Conservation (phyloP, 2,329 filamentous ascomycete species). For the Xylaria sp. region DNA sequence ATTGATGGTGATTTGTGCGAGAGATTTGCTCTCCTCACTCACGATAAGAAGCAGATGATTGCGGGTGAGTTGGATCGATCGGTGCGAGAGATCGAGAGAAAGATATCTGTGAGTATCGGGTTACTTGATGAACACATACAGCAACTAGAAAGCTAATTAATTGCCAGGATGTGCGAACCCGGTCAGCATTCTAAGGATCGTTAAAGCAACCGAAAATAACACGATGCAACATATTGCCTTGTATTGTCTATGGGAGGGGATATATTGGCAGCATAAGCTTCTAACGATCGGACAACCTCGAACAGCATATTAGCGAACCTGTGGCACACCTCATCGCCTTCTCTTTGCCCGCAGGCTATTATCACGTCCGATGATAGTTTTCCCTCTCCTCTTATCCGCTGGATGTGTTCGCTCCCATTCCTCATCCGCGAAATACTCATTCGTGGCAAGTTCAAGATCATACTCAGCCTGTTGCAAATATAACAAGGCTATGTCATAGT, state of each 20-base stretch:
- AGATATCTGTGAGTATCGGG: conserved; percentile 75
- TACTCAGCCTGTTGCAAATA: conserved; percentile 79
- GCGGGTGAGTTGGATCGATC: conserved; percentile 92
- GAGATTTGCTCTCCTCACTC: conserved; percentile 83
- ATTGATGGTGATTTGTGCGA: conserved; percentile 98
- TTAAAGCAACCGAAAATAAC: neutral
- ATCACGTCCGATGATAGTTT: conserved; percentile 46
- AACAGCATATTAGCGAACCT: neutral
- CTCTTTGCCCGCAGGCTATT: conserved; percentile 38
- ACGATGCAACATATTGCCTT: conserved; percentile 2
- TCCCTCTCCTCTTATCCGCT: conserved; percentile 55
- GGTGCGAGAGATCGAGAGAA: conserved; percentile 92
- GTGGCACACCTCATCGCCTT: conserved; percentile 37
- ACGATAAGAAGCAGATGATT: conserved; percentile 95
- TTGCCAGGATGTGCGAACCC: conserved; percentile 65
- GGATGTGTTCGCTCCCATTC: conserved; percentile 74
- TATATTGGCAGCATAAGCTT: neutral
- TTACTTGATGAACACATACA: neutral
- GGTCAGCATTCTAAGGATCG: conserved; percentile 64
- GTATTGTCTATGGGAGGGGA: conserved; percentile 10
- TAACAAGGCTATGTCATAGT: conserved; percentile 79
- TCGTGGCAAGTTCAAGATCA: conserved; percentile 72
- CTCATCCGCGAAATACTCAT: conserved; percentile 76
- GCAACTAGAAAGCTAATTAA: conserved; percentile 41
- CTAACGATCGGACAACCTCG: neutral